These are phyloP conservation scores for Porogramme epimiltina DNA, from an alignment of 1,284 basidiomycete genomes.

Conservation along the genomic window DNA sequence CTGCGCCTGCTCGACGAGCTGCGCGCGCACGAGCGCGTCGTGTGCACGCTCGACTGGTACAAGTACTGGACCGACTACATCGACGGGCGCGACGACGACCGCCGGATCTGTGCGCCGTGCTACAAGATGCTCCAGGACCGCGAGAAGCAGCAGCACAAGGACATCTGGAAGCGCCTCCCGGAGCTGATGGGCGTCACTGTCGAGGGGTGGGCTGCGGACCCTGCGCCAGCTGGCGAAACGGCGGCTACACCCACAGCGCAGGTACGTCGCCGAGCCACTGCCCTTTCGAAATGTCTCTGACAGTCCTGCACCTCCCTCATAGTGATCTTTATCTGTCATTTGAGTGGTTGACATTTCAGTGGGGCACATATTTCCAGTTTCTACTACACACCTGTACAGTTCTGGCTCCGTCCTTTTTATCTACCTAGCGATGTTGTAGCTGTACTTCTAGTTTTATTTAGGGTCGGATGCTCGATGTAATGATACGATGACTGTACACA, in stretches of 20 bases:
- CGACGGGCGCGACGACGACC: constrained; percentile 9
- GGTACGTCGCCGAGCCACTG: neutral
- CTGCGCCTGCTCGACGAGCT: constrained; percentile 13
- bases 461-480: too few relatives aligned
- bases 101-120: constrained; percentile 11
- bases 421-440: too few relatives aligned
- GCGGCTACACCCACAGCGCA: neutral
- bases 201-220: constrained; percentile 10
- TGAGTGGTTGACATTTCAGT: neutral
- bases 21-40: constrained; percentile 9
- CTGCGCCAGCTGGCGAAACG: neutral
- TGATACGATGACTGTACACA: too few relatives aligned
- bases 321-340: neutral
- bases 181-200: constrained; percentile 12
- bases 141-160: constrained; percentile 11
- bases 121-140: constrained; percentile 12
- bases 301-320: neutral
- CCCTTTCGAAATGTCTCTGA: neutral
- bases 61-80: constrained; percentile 12
- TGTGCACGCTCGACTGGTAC: constrained; percentile 6
- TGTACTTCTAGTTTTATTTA: too few relatives aligned
- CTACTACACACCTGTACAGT: too few relatives aligned
- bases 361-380: neutral
- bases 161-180: constrained; percentile 11
- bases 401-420: too few relatives aligned